phyloP scores from a whole-genome alignment of 345 rosid species.

The Bruguiera parviflora region DNA sequence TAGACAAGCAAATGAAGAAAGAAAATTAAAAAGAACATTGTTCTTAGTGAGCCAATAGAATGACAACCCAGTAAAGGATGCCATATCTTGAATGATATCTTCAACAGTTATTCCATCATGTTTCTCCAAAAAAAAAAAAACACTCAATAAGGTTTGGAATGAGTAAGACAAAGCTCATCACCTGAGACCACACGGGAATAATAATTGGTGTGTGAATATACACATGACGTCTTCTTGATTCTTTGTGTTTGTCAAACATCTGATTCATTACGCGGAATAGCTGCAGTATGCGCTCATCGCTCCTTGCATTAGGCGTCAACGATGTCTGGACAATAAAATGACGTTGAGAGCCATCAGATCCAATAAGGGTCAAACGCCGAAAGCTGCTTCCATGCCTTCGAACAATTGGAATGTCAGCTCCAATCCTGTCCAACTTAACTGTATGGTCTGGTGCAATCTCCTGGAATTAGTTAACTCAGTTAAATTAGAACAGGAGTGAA shows the following conservation, averaged over 20 bases:
- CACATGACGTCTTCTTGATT: constrained; percentile 85
- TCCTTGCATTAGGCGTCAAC: constrained; percentile 96
- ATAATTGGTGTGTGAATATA: constrained; percentile 93
- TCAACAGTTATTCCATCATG: background rate
- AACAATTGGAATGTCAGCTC: constrained; percentile 94
- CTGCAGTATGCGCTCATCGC: constrained; percentile 94
- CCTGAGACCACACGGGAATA: constrained; percentile 99
- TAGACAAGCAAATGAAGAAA: background rate
- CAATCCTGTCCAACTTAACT: constrained; percentile 83
- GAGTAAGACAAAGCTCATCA: constrained; percentile 19
- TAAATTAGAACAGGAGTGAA: background rate
- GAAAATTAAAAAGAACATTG: background rate
- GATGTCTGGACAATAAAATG: constrained; percentile 99
- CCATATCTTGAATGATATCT: too few species aligned
- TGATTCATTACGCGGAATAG: constrained; percentile 98
- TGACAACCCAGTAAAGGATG: too few species aligned
- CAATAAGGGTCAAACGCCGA: constrained; percentile 89
- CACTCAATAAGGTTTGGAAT: background rate
- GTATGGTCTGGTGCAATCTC: constrained; percentile 96
- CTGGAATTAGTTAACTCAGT: constrained; percentile 33
- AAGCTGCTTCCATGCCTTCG: constrained; percentile 99
- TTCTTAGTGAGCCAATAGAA: too few species aligned
- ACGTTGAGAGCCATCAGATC: constrained; percentile 93
- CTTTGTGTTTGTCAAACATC: constrained; percentile 99
- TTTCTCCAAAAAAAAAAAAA: background rate